phyloP scores from a whole-genome alignment of 345 rosid species.

The Physaria fendleri region DNA sequence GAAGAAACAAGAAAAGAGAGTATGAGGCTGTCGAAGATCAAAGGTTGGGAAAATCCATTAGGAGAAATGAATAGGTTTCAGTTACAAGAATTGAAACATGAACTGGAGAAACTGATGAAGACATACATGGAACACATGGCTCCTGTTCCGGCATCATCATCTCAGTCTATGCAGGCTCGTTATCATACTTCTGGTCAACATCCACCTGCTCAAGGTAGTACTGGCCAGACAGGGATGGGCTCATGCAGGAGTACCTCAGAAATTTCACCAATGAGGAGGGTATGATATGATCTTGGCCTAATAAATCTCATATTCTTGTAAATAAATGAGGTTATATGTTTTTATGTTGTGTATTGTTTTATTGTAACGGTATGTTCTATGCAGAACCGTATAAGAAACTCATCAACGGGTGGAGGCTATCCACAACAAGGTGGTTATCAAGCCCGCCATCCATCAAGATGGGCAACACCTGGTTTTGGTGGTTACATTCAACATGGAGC shows the following conservation, averaged over 20 bases:
- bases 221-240: too few species aligned
- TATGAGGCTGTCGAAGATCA: neutral
- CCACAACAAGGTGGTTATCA: too few species aligned
- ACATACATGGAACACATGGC: too few species aligned
- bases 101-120: constrained; percentile 13
- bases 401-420: constrained; percentile 83
- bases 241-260: constrained; percentile 96
- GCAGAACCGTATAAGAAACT: constrained; percentile 89
- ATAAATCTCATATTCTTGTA: constrained; percentile 30
- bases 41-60: constrained; percentile 25
- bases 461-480: constrained; percentile 79
- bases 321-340: constrained; percentile 29
- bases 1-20: constrained; percentile 11
- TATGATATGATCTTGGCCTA: constrained; percentile 48
- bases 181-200: too few species aligned
- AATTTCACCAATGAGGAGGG: constrained; percentile 86
- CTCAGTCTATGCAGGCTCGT: too few species aligned
- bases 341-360: constrained; percentile 3
- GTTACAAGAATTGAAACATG: constrained; percentile 20
- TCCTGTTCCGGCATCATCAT: too few species aligned
- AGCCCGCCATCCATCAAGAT: too few species aligned
- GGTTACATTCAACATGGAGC: constrained; percentile 88
- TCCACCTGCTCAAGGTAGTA: too few species aligned
- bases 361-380: constrained; percentile 21
- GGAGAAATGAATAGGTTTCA: constrained; percentile 17